Conservation (phyloP, 139 green algal species). For the Chlamydomonas sp. region DNA sequence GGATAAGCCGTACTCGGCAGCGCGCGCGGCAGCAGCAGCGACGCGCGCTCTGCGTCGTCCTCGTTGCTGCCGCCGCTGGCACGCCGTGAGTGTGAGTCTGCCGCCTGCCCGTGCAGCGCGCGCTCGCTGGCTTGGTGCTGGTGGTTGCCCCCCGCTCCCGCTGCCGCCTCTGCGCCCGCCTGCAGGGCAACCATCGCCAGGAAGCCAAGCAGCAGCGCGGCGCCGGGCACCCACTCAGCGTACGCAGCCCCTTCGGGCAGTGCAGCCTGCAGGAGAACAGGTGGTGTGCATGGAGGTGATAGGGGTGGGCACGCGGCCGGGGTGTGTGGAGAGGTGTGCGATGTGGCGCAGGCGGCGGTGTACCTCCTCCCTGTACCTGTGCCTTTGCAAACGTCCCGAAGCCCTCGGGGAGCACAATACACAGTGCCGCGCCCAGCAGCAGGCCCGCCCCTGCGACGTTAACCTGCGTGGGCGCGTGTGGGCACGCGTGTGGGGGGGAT, state of each 20-base stretch:
- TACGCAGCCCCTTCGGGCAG: too few relatives aligned
- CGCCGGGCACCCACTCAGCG: background rate
- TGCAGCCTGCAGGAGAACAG: too few relatives aligned
- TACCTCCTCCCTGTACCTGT: constrained; percentile 10
- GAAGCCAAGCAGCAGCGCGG: constrained; percentile 18
- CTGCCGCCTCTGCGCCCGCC: background rate
- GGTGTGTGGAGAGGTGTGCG: too few relatives aligned
- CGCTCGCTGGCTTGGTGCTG: background rate
- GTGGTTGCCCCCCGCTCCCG: too few relatives aligned
- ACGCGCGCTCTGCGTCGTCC: background rate
- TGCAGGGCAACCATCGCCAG: constrained; percentile 13
- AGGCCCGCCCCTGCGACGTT: constrained; percentile 12
- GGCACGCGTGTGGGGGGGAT: too few relatives aligned
- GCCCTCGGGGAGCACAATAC: constrained; percentile 18
- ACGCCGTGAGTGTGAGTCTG: background rate
- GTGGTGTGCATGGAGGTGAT: too few relatives aligned
- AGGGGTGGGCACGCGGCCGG: too few relatives aligned
- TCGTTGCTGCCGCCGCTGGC: background rate
- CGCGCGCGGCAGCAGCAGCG: background rate
- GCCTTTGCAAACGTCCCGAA: constrained; percentile 18
- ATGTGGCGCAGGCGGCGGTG: too few relatives aligned
- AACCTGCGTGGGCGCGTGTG: constrained; percentile 3
- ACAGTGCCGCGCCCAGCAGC: constrained; percentile 14
- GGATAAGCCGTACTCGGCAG: too few relatives aligned
- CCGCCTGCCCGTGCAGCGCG: background rate